Base-by-base conservation (phyloP, 1,284 basidiomycete species). In the Grifola frondosa region DNA sequence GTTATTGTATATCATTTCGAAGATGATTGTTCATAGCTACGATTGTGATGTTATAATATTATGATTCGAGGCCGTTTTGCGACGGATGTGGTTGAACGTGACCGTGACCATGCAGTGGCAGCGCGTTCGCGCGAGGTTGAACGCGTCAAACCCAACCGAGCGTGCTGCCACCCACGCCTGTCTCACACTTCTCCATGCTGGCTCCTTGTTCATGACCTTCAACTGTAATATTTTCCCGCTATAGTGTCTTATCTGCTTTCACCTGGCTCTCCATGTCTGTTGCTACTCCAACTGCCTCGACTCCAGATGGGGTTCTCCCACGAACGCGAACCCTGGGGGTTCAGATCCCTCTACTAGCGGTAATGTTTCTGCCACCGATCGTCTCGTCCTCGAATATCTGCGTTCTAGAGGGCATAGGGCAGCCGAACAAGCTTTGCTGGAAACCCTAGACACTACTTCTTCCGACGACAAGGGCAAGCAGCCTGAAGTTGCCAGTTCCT, bases 311-410 rank as follows among this genome's bases (percentile, higher is more conserved):
- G 31, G 50, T 44, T 60, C 60, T 7, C 53, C 61, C 9, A 34
- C 55, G n/a, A 46, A 49, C 28, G 34, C 56, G 26, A 47, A 25
- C 29, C 40, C 40, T 20, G 21, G 58, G 7, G 45, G 56, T 3
- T 38, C 53, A 2, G 50, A 53, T 17, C 26, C 50, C 28, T 30
- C 57, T 12, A 30, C 60, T 17, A 40, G 42, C 23, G 38, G 61
- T 37, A 13, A 44, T 21, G 30, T 66, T 17, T 40, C 66, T 2
- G 62, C 70, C 25, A 63, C 69, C 11, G 86, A 87, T 45, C 79
- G 78, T 44, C 69, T 86, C 11, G 80, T 97, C 30, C 70, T 92
- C 48, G 89, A 94, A 44, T 97, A 96, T 64, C 75, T 97, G 36
- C 84, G 84, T 41, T 71, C 83, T 20, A 78, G 92, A 38, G 94